A percentile compares a stretch with the other conserved stretches of the same genome.
These are phyloP conservation scores for Ceratobasidium sp. DNA, from an alignment of 1,284 basidiomycete species.

Conservation along the genomic window DNA sequence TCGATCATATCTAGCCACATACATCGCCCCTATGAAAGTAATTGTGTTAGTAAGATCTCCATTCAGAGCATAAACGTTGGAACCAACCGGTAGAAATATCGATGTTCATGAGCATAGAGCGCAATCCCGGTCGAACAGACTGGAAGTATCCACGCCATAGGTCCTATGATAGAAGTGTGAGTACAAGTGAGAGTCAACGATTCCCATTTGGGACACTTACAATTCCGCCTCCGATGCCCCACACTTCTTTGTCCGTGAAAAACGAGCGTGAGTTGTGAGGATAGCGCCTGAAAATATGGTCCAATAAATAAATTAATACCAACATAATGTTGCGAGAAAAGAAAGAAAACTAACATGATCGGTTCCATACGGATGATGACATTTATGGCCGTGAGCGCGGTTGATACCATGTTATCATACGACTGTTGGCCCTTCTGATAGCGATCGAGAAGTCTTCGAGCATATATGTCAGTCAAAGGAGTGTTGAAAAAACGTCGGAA, in stretches of 20 bases:
- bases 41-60: slow-evolving; percentile 55
- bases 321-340: slow-evolving; percentile 15
- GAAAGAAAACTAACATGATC: slow-evolving; percentile 58
- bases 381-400: slow-evolving; percentile 81
- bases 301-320: background rate
- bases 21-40: slow-evolving; percentile 11
- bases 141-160: slow-evolving; percentile 51
- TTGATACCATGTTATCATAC: slow-evolving; percentile 76
- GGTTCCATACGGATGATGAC: slow-evolving; percentile 83
- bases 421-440: slow-evolving; percentile 76
- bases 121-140: slow-evolving; percentile 76
- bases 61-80: background rate
- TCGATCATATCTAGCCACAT: background rate
- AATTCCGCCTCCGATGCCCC: slow-evolving; percentile 74
- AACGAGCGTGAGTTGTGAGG: slow-evolving; percentile 82
- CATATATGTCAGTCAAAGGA: background rate
- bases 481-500: slow-evolving; percentile 9
- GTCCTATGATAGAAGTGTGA: background rate
- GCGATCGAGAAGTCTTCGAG: slow-evolving; percentile 70
- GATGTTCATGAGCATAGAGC: slow-evolving; percentile 78
- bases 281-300: slow-evolving; percentile 59
- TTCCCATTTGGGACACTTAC: slow-evolving; percentile 52
- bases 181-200: background rate
- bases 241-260: slow-evolving; percentile 72
- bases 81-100: slow-evolving; percentile 80